These are phyloP conservation scores for Cardamine resedifolia DNA, from an alignment of 345 rosid species.

Conservation along the genomic window DNA sequence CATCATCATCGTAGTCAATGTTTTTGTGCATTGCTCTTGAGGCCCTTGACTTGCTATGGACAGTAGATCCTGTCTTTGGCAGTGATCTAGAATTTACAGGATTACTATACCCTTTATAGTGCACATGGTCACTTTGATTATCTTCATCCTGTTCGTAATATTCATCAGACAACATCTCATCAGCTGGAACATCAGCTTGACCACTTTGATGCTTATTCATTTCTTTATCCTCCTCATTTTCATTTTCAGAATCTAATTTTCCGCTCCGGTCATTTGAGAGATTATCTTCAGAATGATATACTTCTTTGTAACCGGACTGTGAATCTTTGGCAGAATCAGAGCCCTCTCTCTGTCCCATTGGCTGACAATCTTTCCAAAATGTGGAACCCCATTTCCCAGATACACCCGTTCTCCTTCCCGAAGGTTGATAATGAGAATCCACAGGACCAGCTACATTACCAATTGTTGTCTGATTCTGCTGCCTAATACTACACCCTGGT, in stretches of 20 bases:
- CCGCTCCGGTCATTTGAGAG: constrained; percentile 52
- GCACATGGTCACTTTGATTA: constrained; percentile 77
- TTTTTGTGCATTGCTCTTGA: constrained; percentile 50
- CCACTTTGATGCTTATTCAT: constrained; percentile 56
- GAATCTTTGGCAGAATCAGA: constrained; percentile 79
- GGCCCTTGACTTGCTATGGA: constrained; percentile 48
- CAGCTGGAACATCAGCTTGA: constrained; percentile 86
- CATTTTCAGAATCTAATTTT: constrained; percentile 65
- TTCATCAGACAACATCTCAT: constrained; percentile 99
- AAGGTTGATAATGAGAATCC: constrained; percentile 52
- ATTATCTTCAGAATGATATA: constrained; percentile 59
- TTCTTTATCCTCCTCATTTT: constrained; percentile 54
- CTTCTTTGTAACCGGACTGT: constrained; percentile 53
- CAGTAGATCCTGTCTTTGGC: constrained; percentile 50
- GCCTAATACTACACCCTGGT: constrained; percentile 51
- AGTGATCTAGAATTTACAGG: constrained; percentile 56
- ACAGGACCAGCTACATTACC: constrained; percentile 40
- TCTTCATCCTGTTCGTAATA: constrained; percentile 99
- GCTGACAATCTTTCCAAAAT: constrained; percentile 99
- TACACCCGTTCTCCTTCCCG: constrained; percentile 65
- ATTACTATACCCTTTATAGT: constrained; percentile 53
- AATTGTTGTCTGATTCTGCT: constrained; percentile 44
- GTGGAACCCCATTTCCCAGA: constrained; percentile 93
- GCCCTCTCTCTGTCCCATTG: constrained; percentile 56
- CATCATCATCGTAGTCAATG: constrained; percentile 38